phyloP scores from a whole-genome alignment of 495 filamentous ascomycete species.

The Penicillium daleae region DNA sequence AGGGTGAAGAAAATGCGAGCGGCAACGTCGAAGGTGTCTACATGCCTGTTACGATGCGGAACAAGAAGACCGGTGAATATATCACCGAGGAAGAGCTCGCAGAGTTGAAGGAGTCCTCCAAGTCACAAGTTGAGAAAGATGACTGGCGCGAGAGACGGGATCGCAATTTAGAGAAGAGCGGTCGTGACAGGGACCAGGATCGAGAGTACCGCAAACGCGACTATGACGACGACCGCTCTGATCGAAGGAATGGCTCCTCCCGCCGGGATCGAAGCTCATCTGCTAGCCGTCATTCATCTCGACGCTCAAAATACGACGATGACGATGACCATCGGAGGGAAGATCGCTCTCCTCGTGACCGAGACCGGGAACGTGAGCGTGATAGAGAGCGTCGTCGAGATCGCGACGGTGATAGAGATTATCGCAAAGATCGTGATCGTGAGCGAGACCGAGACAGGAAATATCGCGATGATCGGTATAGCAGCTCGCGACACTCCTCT shows the following conservation, averaged over 20 bases:
- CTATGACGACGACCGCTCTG: conserved; percentile 37
- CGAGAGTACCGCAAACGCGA: conserved; percentile 35
- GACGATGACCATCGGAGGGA: conserved; percentile 34
- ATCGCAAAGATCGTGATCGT: conserved; percentile 42
- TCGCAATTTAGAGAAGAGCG: conserved; percentile 53
- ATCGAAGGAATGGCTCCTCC: conserved; percentile 37
- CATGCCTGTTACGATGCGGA: conserved; percentile 67
- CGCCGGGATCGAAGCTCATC: conserved; percentile 43
- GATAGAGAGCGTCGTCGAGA: conserved; percentile 34
- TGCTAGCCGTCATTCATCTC: conserved; percentile 37
- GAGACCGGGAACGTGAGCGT: conserved; percentile 32
- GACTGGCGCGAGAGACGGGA: conserved; percentile 55
- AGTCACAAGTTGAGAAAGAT: conserved; percentile 43
- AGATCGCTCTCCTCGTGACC: conserved; percentile 39
- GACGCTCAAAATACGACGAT: conserved; percentile 39
- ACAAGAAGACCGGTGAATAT: conserved; percentile 67
- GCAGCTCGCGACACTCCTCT: conserved; percentile 41
- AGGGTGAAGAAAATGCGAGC: conserved; percentile 41
- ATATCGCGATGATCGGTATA: conserved; percentile 41
- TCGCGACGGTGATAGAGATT: conserved; percentile 33
- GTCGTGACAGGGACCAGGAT: conserved; percentile 43
- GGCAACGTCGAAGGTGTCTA: conserved; percentile 58
- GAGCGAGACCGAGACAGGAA: conserved; percentile 36
- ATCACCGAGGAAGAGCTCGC: conserved; percentile 67
- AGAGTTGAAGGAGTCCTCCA: conserved; percentile 43